These are phyloP conservation scores for Bidens hawaiensis DNA, from an alignment of 140 eudicot genomes.

Conservation along the genomic window DNA sequence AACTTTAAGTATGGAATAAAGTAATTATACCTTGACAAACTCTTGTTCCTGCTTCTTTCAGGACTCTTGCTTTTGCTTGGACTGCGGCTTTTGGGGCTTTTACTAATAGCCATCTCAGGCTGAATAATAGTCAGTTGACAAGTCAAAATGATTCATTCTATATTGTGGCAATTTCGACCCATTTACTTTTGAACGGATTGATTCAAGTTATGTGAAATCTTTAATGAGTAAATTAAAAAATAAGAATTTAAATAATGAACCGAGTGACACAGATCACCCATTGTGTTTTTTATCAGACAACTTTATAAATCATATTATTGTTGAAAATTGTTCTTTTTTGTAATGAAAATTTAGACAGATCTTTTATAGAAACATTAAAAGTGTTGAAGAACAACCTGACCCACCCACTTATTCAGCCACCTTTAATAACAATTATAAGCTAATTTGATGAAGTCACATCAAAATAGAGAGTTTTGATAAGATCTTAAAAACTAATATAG, in stretches of 20 bases:
- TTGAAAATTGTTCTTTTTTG: too few relatives aligned
- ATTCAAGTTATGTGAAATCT: background rate
- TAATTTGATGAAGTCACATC: background rate
- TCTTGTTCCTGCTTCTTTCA: conserved; percentile 43
- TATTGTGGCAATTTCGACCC: too few relatives aligned
- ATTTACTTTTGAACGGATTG: too few relatives aligned
- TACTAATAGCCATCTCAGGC: conserved; percentile 49
- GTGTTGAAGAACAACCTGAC: too few relatives aligned
- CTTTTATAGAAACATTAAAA: background rate
- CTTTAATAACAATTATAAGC: too few relatives aligned
- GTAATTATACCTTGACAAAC: conserved; percentile 45
- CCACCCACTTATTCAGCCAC: too few relatives aligned
- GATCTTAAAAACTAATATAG: background rate
- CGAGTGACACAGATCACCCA: too few relatives aligned
- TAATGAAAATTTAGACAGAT: background rate
- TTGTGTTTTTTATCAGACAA: too few relatives aligned
- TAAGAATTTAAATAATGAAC: too few relatives aligned
- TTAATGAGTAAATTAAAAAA: background rate
- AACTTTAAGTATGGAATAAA: background rate
- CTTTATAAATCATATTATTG: too few relatives aligned
- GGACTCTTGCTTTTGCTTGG: conserved; percentile 39
- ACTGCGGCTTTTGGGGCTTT: conserved; percentile 50
- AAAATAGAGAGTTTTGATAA: background rate
- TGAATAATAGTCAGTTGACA: conserved; percentile 1
- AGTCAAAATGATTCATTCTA: background rate